Evolutionary conservation across 805 yeast species (phyloP).

Genomic region (Candida andamanensis): DNA sequence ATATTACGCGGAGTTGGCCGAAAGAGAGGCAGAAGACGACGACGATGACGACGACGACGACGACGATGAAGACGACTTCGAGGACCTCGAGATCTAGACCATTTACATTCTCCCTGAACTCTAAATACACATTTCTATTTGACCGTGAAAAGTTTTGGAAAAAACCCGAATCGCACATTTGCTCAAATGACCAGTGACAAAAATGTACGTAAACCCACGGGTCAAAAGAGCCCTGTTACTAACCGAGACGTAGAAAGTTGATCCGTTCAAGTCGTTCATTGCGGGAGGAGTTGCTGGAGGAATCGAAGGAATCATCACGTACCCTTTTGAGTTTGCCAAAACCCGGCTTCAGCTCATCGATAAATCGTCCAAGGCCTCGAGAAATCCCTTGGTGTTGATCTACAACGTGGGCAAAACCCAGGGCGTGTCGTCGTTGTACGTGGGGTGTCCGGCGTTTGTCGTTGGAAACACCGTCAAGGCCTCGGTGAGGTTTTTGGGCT

Average conservation of each 20-base stretch:
- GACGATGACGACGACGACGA: constrained; percentile 48
- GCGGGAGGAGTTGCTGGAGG: constrained; percentile 99
- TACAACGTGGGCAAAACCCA: constrained; percentile 69
- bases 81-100: constrained; percentile 12
- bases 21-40: constrained; percentile 59
- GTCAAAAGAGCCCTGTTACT: background rate
- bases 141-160: too few species aligned
- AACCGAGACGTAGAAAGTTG: constrained; percentile 36
- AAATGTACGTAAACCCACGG: constrained; percentile 8
- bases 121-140: background rate
- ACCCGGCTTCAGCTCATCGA: constrained; percentile 83
- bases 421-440: constrained; percentile 75
- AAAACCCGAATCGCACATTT: too few species aligned
- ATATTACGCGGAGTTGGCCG: constrained; percentile 73
- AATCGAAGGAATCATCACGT: constrained; percentile 85
- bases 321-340: constrained; percentile 96
- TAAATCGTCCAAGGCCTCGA: constrained; percentile 56
- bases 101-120: background rate
- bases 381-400: constrained; percentile 82
- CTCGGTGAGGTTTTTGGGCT: constrained; percentile 89
- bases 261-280: constrained; percentile 75
- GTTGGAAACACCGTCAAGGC: constrained; percentile 96
- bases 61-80: constrained; percentile 29
- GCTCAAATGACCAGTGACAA: constrained; percentile 9
- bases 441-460: constrained; percentile 95